phyloP scores from a whole-genome alignment of 148 eudicot genomes.

The Nyssa sinensis region DNA sequence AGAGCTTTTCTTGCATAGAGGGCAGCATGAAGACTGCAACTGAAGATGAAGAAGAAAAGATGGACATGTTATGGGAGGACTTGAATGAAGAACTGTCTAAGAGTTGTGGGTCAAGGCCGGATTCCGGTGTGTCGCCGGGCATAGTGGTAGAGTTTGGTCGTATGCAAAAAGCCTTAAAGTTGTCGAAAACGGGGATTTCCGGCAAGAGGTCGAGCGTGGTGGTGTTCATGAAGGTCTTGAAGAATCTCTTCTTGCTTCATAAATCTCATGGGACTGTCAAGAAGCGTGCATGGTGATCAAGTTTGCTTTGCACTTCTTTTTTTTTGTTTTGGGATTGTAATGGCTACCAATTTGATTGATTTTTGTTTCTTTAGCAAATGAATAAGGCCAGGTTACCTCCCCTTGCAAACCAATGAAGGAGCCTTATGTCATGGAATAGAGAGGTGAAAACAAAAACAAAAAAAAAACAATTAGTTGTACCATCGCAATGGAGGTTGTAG shows the following conservation, averaged over 20 bases:
- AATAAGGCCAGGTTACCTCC: too few species aligned
- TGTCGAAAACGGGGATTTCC: constrained; percentile 14
- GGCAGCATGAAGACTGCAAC: not conserved
- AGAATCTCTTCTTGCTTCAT: constrained; percentile 41
- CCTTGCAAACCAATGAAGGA: too few species aligned
- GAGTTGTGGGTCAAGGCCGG: constrained; percentile 19
- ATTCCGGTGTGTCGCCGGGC: constrained; percentile 12
- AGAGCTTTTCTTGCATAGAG: constrained; percentile 41
- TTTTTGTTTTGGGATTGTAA: not conserved
- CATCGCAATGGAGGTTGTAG: too few species aligned
- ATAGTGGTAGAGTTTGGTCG: constrained; percentile 8
- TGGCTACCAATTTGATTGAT: not conserved
- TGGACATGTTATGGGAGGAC: constrained; percentile 66
- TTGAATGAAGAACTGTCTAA: constrained; percentile 40
- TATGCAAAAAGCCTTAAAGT: not conserved
- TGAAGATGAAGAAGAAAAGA: constrained; percentile 36
- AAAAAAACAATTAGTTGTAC: too few species aligned
- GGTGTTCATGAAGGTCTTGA: constrained; percentile 38
- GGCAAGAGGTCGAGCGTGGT: constrained; percentile 34
- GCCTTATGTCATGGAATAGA: too few species aligned
- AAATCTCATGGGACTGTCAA: constrained; percentile 28
- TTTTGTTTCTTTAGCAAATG: too few species aligned
- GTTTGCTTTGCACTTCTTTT: not conserved
- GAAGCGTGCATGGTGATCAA: constrained; percentile 13
- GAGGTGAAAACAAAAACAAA: too few species aligned